Evolutionary conservation across 1,284 basidiomycete species (phyloP).

Genomic region (Sphagnurus paluster): DNA sequence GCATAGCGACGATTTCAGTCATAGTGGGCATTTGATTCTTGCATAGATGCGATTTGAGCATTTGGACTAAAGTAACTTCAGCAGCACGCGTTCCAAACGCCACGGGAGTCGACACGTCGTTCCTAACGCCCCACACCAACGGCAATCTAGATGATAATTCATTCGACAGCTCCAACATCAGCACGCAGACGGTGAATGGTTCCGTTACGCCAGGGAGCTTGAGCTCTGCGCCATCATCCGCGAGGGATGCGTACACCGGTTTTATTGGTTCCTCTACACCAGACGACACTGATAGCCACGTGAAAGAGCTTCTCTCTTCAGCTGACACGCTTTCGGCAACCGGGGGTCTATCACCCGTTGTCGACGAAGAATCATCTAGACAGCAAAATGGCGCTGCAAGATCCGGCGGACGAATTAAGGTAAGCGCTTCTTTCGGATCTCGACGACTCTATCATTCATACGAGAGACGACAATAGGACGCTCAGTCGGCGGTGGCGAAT

Average conservation of each 20-base stretch:
- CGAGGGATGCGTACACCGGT: background rate
- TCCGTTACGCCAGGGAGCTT: constrained; percentile 10
- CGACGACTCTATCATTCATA: background rate
- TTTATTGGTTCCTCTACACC: background rate
- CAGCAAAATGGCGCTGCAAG: background rate
- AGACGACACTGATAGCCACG: background rate
- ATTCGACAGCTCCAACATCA: constrained; percentile 14
- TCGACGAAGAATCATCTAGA: background rate
- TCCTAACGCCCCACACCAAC: constrained; percentile 8
- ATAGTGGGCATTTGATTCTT: no score
- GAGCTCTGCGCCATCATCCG: background rate
- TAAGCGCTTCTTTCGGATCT: background rate
- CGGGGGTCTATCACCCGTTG: background rate
- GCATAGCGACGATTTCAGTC: no score
- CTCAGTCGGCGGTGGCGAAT: constrained; percentile 13
- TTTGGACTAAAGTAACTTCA: background rate
- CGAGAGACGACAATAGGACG: constrained; percentile 1
- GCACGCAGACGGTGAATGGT: constrained; percentile 18
- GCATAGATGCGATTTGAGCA: background rate
- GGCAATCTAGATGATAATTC: background rate
- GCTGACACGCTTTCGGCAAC: background rate
- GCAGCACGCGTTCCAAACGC: background rate
- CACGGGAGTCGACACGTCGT: constrained; percentile 2
- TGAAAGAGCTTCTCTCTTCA: background rate
- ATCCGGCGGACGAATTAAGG: background rate